Evolutionary conservation across 305 asterid species (phyloP).

Genomic region (Fraxinus angustifolia): DNA sequence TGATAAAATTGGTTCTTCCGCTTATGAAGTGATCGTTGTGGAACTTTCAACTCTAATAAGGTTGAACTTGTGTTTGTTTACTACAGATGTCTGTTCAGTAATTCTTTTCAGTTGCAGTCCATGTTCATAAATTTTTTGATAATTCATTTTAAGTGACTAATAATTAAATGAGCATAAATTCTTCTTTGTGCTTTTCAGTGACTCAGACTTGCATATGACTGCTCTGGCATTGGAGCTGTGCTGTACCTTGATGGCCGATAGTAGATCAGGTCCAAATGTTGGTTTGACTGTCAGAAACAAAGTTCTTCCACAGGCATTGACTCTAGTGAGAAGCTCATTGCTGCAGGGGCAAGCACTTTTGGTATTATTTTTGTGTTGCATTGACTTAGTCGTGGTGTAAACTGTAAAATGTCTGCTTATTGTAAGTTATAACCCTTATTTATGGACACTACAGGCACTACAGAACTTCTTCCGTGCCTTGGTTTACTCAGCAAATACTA

Average conservation of each 20-base stretch:
- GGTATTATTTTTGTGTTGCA: conserved; percentile 46
- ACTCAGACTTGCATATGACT: conserved; percentile 96
- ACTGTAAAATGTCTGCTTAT: conserved; percentile 17
- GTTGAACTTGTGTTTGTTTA: conserved; percentile 33
- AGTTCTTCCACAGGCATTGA: conserved; percentile 95
- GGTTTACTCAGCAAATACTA: conserved; percentile 88
- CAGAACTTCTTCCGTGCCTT: conserved; percentile 82
- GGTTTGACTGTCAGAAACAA: conserved; percentile 85
- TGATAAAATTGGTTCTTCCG: conserved; percentile 84
- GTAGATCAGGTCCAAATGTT: conserved; percentile 83
- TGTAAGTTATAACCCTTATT: conserved; percentile 18
- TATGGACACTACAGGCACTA: conserved; percentile 63
- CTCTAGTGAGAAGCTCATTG: conserved; percentile 78
- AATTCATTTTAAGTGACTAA: neutral
- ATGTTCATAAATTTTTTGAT: conserved; percentile 17
- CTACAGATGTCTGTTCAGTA: conserved; percentile 7
- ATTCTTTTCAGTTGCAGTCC: conserved; percentile 2
- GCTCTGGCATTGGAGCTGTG: conserved; percentile 95
- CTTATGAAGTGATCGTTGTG: conserved; percentile 85
- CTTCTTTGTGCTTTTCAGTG: conserved; percentile 49
- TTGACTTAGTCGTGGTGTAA: conserved; percentile 11
- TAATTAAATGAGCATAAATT: conserved; percentile 4
- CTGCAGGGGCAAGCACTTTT: conserved; percentile 99
- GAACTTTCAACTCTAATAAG: conserved; percentile 95
- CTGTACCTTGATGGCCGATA: conserved; percentile 92